A percentile compares a stretch with the other conserved stretches of the same genome.
phyloP scores from a whole-genome alignment of 495 filamentous ascomycete genomes.

The Staphylotrichum longicolle region DNA sequence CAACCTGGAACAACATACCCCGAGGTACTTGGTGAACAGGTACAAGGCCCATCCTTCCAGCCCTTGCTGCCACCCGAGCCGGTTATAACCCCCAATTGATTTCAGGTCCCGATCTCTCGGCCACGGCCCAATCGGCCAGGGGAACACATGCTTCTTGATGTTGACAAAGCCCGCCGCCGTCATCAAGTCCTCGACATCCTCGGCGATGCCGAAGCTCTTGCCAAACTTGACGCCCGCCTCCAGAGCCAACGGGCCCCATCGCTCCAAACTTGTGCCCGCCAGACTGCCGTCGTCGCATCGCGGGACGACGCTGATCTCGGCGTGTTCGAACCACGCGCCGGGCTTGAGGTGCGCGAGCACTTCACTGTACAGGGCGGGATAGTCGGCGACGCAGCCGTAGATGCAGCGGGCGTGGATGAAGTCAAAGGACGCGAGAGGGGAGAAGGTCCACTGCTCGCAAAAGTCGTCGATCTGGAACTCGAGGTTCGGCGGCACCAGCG shows the following conservation, averaged over 20 bases:
- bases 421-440: neutral
- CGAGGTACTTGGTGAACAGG: neutral
- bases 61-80: neutral
- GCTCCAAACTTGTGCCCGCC: neutral
- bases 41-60: neutral
- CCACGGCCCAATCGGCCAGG: neutral
- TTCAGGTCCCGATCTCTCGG: neutral
- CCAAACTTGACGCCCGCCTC: neutral
- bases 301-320: neutral
- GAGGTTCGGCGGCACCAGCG: neutral
- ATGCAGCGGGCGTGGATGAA: slow-evolving; percentile 1
- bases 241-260: neutral
- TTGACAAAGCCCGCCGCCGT: neutral
- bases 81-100: neutral
- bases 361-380: neutral
- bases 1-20: neutral
- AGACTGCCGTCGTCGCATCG: neutral
- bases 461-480: slow-evolving; percentile 1
- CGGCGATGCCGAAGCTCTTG: neutral
- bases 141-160: neutral
- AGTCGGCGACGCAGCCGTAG: slow-evolving; percentile 1
- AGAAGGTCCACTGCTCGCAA: neutral
- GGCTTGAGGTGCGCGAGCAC: neutral
- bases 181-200: neutral
- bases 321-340: neutral